These are phyloP conservation scores for Trichoderma hamatum DNA, from an alignment of 2,329 filamentous ascomycete species.

Conservation along the genomic window DNA sequence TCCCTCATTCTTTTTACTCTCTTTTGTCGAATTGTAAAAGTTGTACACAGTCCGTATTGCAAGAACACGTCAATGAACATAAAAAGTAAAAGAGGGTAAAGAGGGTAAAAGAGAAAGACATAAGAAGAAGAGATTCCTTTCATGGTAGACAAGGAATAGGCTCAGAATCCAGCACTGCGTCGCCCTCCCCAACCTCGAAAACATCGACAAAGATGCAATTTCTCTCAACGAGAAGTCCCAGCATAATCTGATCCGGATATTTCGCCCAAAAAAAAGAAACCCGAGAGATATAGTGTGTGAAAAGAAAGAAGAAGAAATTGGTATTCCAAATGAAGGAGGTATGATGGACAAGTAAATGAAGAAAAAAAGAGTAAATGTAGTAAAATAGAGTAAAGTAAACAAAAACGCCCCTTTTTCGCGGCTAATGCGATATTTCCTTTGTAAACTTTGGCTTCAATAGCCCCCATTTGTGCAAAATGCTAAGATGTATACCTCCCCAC, in stretches of 20 bases:
- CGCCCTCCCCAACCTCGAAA: conserved; percentile 7
- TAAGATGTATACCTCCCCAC: conserved; percentile 13
- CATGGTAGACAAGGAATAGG: conserved; percentile 19
- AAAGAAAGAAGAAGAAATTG: neutral
- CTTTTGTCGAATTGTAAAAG: no score
- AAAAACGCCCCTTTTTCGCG: conserved; percentile 24
- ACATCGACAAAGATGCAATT: conserved; percentile 10
- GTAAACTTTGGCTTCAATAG: conserved; percentile 9
- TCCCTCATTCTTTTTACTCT: neutral
- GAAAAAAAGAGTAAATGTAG: neutral
- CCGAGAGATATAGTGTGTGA: neutral
- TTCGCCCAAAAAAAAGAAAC: neutral
- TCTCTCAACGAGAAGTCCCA: neutral
- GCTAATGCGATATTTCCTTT: conserved; percentile 26
- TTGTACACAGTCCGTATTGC: no score
- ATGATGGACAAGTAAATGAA: conserved; percentile 6
- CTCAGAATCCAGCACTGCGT: conserved; percentile 22
- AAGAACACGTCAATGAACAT: no score
- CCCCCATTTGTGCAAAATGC: conserved; percentile 25
- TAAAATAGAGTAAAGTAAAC: neutral
- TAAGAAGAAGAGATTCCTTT: neutral
- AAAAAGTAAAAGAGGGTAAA: neutral
- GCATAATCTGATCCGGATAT: conserved; percentile 5
- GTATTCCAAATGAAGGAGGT: conserved; percentile 11
- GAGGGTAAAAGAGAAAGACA: neutral